phyloP scores from a whole-genome alignment of 345 rosid species.

The Citrus glauca region DNA sequence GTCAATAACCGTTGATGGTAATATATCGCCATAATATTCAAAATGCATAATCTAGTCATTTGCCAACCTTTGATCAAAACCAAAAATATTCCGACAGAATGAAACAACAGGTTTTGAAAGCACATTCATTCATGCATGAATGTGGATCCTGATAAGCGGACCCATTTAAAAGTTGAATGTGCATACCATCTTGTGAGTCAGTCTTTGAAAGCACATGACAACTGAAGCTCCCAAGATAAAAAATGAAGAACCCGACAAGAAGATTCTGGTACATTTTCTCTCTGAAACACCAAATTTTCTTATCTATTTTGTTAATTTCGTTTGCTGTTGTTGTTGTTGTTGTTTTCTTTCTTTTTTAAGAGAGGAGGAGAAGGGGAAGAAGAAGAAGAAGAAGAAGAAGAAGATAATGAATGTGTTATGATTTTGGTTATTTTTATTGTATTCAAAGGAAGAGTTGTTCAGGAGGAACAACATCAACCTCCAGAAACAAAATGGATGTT shows the following conservation, averaged over 20 bases:
- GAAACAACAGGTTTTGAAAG: not conserved
- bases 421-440: not conserved
- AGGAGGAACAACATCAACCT: not conserved
- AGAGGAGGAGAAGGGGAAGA: constrained; percentile 3
- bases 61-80: not conserved
- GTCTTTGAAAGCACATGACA: constrained; percentile 48
- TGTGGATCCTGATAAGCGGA: not conserved
- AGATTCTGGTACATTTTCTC: constrained; percentile 13
- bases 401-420: constrained; percentile 13
- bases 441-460: constrained; percentile 8
- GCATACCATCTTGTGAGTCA: constrained; percentile 49
- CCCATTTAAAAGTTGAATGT: not conserved
- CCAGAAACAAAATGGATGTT: not conserved
- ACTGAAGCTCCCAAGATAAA: constrained; percentile 33
- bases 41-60: not conserved
- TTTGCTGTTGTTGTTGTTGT: too few relatives aligned
- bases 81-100: not conserved
- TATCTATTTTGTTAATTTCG: not conserved
- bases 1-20: not conserved
- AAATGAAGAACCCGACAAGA: constrained; percentile 21
- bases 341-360: not conserved
- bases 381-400: not conserved
- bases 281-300: not conserved
- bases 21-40: too few relatives aligned
- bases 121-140: not conserved